Base-by-base conservation (phyloP, 345 rosid genomes). In the Cardamine occulta region DNA sequence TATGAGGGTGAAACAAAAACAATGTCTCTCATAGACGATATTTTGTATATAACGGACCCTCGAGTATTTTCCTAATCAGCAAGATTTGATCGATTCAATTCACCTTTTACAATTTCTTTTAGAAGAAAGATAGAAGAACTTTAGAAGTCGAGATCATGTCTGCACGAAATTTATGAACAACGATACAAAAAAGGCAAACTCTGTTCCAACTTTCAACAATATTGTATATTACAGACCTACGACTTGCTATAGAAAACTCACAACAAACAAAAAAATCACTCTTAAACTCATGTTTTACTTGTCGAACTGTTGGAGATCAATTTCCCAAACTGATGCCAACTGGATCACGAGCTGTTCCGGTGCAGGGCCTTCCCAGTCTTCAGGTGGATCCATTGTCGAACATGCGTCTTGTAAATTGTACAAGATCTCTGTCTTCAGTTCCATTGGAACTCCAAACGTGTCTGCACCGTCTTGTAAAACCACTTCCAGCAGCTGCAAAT, bases 331-430 rank as follows among this genome's bases (percentile, higher is more conserved):
- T 55, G 96, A 85, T 65, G 96, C 95, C 77, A 96, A 79, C 83
- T 93, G 99, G 80, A 87, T 65, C 81, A 89, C 77, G 48, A 96
- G 95, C 75, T 89, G 96, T 48, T 88, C 91, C 11, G 93, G 96
- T 0, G 81, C 73, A 0, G 79, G 88, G 55, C 99, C 97, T 82
- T 96, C 97, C 99, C 99, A 93, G 48, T 96, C 98, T 58, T 96
- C 97, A 7, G 97, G 89, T 19, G 86, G 88, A 61, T 86, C 98
- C 75, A 88, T 83, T 13, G 91, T 66, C 0, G 90, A 82, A 23
- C 89, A 87, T 7, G 90, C 88, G 70, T 96, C 98, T 34, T 91
- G 88, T 58, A 96, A 83, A 72, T 86, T 93, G 81, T 85, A 72
- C 73, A 96, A 73, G 24, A 96, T 82, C 53, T 93, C 97, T 62